Evolutionary conservation across 371 early-diverging fungal species (phyloP).

Genomic region (Entomophthora muscae): DNA sequence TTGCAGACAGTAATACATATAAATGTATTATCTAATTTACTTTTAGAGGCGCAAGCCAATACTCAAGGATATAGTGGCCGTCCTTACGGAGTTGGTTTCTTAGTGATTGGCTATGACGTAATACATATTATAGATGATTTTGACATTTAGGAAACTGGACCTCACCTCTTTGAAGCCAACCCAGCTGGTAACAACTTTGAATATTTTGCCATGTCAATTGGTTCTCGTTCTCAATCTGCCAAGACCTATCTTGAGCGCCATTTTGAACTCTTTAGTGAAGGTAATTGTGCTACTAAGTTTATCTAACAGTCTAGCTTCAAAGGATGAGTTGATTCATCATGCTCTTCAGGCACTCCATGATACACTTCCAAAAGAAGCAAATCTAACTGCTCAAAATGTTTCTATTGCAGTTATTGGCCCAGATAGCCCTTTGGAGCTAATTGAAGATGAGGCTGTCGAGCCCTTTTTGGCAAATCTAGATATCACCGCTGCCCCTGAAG

Average conservation of each 20-base stretch:
- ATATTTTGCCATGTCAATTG: constrained; percentile 89
- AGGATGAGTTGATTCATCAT: constrained; percentile 73
- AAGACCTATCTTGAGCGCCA: constrained; percentile 92
- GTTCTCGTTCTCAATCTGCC: constrained; percentile 91
- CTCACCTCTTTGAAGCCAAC: constrained; percentile 85
- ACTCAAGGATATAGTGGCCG: constrained; percentile 92
- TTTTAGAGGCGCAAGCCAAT: constrained; percentile 88
- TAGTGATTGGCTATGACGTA: constrained; percentile 83
- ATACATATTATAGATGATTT: constrained; percentile 7
- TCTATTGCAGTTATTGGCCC: constrained; percentile 80
- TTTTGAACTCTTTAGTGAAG: constrained; percentile 53
- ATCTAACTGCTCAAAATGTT: constrained; percentile 59
- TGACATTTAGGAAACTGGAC: constrained; percentile 57
- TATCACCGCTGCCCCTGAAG: constrained; percentile 12
- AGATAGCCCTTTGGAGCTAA: constrained; percentile 47
- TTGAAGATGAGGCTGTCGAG: constrained; percentile 64
- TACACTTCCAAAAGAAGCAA: constrained; percentile 83
- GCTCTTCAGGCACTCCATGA: constrained; percentile 86
- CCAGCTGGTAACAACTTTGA: constrained; percentile 89
- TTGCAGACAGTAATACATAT: constrained; percentile 58
- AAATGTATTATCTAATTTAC: neutral
- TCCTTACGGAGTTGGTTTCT: constrained; percentile 94
- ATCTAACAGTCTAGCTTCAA: constrained; percentile 27
- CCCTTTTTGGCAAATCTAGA: constrained; percentile 53
- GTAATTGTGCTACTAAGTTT: constrained; percentile 17